Evolutionary conservation across 2,329 filamentous ascomycete species (phyloP), one percentile per base, ranked within the genome.

Genomic region (Alternaria conjuncta): DNA sequence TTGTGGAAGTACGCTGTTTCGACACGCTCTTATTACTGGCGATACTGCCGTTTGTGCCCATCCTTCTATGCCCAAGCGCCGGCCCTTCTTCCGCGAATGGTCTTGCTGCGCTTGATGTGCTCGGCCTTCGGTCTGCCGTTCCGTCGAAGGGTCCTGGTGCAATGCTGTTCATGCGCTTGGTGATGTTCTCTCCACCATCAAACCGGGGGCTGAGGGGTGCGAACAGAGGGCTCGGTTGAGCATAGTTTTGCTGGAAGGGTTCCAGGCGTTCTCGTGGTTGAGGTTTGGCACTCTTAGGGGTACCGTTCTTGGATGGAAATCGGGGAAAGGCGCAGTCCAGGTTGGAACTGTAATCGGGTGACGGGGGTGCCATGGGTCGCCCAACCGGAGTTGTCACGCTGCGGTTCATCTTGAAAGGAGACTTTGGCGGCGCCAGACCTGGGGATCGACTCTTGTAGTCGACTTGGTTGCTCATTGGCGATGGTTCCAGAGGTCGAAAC

Each of bases 121-220:
- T 77, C 23, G 77, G 77, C 59, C 75, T 74, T 45, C 75, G 69
- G 28, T 75, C 69, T 30, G 66, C 55, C 79, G 30, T 68, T 49
- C 84, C 77, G 66, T 89, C 87, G 70, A 92, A 92, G 0, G 90
- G 90, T 0, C 89, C 90, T 1, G 90, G 88, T 2, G 87, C 84
- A 72, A 92, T 90, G 9, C 82, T 85, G 68, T 92, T 86, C 84
- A 92, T 87, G 55, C 88, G 86, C 65, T 87, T 85, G 69, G 91
- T 72, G 26, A 92, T 51, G 56, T 78, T 82, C 53, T 77, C 80
- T 61, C 79, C 80, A 18, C 75, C 81, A 67, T 79, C 78, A 2
- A 73, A 74, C 32, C 76, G 77, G 25, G 87, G 86, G 65, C 84
- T 88, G 20, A 82, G 77, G 5, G 85, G 82, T 21, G 84, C 84